Conservation (phyloP, 768 basidiomycete genomes). For the Calocybe cyanea region DNA sequence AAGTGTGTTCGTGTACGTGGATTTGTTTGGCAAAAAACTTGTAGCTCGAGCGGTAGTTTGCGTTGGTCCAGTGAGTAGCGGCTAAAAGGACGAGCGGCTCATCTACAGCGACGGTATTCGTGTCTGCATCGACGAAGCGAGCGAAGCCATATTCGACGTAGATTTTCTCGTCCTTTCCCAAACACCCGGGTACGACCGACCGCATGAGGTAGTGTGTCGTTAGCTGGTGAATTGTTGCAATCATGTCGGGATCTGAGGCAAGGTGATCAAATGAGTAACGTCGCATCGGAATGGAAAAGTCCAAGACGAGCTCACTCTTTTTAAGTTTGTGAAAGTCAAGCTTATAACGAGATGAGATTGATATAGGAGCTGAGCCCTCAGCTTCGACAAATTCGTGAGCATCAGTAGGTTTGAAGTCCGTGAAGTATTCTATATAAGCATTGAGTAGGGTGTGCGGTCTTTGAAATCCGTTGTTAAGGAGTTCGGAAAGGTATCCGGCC, state of each 20-base stretch:
- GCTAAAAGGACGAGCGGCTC: conserved; percentile 44
- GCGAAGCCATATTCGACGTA: conserved; percentile 45
- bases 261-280: background rate
- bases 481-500: conserved; percentile 37
- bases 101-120: conserved; percentile 34
- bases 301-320: conserved; percentile 30
- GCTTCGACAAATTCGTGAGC: conserved; percentile 24
- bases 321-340: conserved; percentile 39
- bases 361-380: conserved; percentile 24
- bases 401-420: conserved; percentile 36
- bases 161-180: conserved; percentile 35
- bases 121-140: conserved; percentile 36
- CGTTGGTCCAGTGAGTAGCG: conserved; percentile 37
- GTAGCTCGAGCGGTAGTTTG: conserved; percentile 30
- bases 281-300: background rate
- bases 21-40: conserved; percentile 36
- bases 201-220: conserved; percentile 40
- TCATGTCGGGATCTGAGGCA: conserved; percentile 31
- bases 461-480: conserved; percentile 34
- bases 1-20: conserved; percentile 23
- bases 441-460: conserved; percentile 37
- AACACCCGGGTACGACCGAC: conserved; percentile 30
- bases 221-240: conserved; percentile 33
- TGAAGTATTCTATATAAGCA: conserved; percentile 37
- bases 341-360: conserved; percentile 32